Percentiles rank a stretch among this genome's conserved stretches.
phyloP scores from a whole-genome alignment of 2,329 filamentous ascomycete species.

The Biscogniauxia mediterranea region DNA sequence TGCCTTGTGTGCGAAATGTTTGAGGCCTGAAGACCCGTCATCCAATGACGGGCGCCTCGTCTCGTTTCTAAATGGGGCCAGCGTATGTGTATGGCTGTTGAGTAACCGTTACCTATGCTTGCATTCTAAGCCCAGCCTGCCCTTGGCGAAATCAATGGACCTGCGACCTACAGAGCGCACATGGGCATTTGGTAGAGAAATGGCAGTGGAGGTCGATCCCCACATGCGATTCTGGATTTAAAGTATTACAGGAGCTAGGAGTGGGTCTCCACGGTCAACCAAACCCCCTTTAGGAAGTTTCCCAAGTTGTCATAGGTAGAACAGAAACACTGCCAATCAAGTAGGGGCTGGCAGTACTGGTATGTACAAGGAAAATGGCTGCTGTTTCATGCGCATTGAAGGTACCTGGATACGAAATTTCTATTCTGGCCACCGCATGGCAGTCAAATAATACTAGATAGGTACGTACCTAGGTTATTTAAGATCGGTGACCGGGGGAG shows the following conservation, averaged over 20 bases:
- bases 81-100: neutral
- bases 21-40: neutral
- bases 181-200: neutral
- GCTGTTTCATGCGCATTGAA: neutral
- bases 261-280: neutral
- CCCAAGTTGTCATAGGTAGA: neutral
- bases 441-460: neutral
- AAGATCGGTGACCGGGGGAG: neutral
- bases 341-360: neutral
- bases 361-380: neutral
- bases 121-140: neutral
- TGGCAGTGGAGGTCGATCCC: neutral
- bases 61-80: neutral
- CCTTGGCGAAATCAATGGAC: neutral
- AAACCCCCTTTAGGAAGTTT: slow-evolving; percentile 3
- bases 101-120: neutral
- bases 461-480: neutral
- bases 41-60: neutral
- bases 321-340: neutral
- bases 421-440: neutral
- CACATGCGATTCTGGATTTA: neutral
- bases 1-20: neutral
- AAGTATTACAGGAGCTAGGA: slow-evolving; percentile 1
- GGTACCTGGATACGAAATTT: neutral
- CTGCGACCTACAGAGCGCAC: neutral